Evolutionary conservation across 2,329 filamentous ascomycete species (phyloP).

Genomic region (Apiospora sp.): DNA sequence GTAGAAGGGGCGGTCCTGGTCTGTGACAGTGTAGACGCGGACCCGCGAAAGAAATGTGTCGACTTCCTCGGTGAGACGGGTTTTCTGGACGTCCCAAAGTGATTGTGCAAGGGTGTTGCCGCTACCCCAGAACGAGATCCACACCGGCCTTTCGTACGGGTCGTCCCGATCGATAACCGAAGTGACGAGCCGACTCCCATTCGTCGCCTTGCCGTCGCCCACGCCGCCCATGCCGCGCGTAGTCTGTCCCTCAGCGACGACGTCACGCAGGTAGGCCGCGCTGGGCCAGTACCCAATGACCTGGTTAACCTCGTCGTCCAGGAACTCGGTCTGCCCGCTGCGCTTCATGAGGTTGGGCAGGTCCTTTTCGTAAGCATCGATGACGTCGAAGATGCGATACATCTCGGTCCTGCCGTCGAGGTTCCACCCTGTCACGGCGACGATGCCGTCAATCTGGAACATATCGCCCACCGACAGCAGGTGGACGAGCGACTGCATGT

Average conservation of each 20-base stretch:
- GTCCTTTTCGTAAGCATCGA: constrained; percentile 4
- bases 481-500: constrained; percentile 13
- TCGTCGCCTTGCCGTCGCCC: constrained; percentile 15
- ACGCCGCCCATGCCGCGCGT: constrained; percentile 7
- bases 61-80: not conserved
- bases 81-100: constrained; percentile 1
- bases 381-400: not conserved
- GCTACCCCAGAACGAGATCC: constrained; percentile 15
- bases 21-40: not conserved
- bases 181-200: not conserved
- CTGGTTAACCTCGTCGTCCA: not conserved
- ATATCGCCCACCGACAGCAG: not conserved
- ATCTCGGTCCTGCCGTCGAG: not conserved
- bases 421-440: constrained; percentile 3
- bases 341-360: constrained; percentile 23
- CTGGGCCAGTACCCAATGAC: constrained; percentile 16
- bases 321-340: constrained; percentile 12
- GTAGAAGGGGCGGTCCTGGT: constrained; percentile 1
- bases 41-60: not conserved
- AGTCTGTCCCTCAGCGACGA: not conserved
- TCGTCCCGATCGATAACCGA: not conserved
- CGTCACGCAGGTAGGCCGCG: not conserved
- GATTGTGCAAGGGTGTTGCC: constrained; percentile 22
- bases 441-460: constrained; percentile 23
- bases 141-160: not conserved